Base-by-base conservation (phyloP, 345 rosid species). In the Mangifera indica region DNA sequence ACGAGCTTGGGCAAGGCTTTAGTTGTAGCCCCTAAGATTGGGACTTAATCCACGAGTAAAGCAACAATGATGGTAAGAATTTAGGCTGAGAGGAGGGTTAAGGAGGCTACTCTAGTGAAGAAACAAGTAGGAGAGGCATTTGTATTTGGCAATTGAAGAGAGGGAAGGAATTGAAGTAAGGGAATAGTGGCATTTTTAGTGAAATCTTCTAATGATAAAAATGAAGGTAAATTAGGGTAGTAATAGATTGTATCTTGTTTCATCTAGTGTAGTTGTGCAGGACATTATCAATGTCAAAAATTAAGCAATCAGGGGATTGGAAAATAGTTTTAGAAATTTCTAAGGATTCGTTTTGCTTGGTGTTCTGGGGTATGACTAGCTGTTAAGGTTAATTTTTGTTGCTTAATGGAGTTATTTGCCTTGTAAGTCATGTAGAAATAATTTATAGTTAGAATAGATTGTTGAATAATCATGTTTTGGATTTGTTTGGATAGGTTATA, bases 61-160 rank as follows among this genome's bases (percentile, higher is more conserved):
- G 84, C 84, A 3, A 78, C 78, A 1, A 60, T 65, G 21, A 8
- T 62, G 18, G 84, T 81, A 6, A 71, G 76, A 70, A 62, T 71
- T 24, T 76, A 81, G 61, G 81, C 81, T 4, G 81, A 81, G 70
- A 77, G 58, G 60, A 66, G 76, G 26, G 81, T 74, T 2, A 57
- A 62, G 52, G 84, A 81, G 58, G 84, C 79, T 18, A 54, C 74
- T 8, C 51, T 58, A 26, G 84, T 81, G 10, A 77, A 74, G 84
- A 81, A 81, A 76, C 69, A 76, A 32, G 84, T 81, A 18, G 60
- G 74, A 49, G 81, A 81, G 20, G 79, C 84, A 8, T 52, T 81
- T 77, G 22, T 66, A 48, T 70, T 45, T 81, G 60, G 73, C 61
- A 4, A 44, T 75, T 10, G 67, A 72, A 46, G 72, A 79, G 40